Base-by-base conservation (phyloP, 163 green algal species). In the Coccomyxa subellipsoidea region DNA sequence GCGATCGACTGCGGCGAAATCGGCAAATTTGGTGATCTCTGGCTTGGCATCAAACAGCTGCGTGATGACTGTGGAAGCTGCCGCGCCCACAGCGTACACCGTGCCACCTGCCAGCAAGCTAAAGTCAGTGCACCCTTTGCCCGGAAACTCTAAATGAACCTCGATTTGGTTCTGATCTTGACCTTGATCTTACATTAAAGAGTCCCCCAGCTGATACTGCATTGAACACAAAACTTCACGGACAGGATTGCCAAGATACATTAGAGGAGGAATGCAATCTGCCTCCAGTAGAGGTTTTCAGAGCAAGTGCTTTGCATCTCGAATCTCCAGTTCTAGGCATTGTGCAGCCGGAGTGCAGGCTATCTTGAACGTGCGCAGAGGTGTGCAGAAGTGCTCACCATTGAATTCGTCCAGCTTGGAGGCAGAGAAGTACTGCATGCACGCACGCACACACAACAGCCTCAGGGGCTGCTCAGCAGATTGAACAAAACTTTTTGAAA, bases 41-140 rank as follows among this genome's bases (percentile, higher is more conserved):
- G 66, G 29, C 66, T 73, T 73, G 66, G 27, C 66, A 32, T 73
- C 29, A 73, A 73, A 73, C 66, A 73, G n/a, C n/a, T 73, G 66
- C 7, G 27, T 18, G 66, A 73, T 73, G 8, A n/a, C 29, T 32
- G 66, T 35, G 15, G 66, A 73, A 23, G n/a, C 66, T 23, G n/a
- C 27, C 21, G 27, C 21, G 10, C 66, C 66, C n/a, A 32, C 66
- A 73, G 66, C 31, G 27, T 73, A 73, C 1, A 73, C n/a, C 31
- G 66, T 73, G 66, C 66, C 66, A 34, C 27, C 66, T 73, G 66
- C 66, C 12, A 29, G 12, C 12, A 12, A 18, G 47, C 47, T 29
- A 12, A 66, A 66, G 18, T 12, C 47, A 29, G 12, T 29, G 47
- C 12, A 66, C 18, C 47, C 47, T 29, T 29, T 18, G 18, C 12